Evolutionary conservation across 192 early-diverging fungal genomes (phyloP).

Genomic region (Irineochytrium annulatum): DNA sequence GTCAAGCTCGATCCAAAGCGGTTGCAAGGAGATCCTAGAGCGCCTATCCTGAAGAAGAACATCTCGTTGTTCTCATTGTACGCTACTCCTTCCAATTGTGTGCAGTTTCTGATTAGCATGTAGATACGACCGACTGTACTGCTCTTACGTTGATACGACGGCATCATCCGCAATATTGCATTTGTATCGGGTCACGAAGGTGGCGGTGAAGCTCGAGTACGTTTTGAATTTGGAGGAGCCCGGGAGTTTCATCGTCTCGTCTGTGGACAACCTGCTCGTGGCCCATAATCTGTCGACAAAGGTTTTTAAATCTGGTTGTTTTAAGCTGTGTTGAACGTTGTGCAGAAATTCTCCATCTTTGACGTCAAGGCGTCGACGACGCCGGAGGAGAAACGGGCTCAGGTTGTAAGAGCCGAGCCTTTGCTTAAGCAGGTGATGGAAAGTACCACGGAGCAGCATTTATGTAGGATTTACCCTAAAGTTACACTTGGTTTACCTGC

Average conservation of each 20-base stretch:
- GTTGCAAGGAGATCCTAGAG: neutral
- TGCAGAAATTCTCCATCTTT: too few relatives aligned
- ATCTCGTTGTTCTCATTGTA: conserved; percentile 12
- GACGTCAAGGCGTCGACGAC: conserved; percentile 1
- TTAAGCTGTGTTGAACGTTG: too few relatives aligned
- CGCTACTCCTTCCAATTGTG: neutral
- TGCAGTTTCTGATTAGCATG: neutral
- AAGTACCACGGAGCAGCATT: neutral
- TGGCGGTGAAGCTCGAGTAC: neutral
- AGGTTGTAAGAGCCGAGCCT: too few relatives aligned
- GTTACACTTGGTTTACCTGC: neutral
- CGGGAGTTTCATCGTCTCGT: neutral
- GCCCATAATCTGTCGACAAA: conserved; percentile 3
- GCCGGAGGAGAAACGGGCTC: neutral
- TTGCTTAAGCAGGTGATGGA: too few relatives aligned
- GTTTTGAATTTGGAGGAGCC: conserved; percentile 8
- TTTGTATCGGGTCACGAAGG: conserved; percentile 15
- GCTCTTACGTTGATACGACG: conserved; percentile 3
- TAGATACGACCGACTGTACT: conserved; percentile 19
- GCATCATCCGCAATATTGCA: neutral
- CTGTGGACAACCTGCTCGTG: conserved; percentile 16
- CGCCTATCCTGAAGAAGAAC: neutral
- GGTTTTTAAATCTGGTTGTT: too few relatives aligned
- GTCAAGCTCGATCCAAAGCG: too few relatives aligned
- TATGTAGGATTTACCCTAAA: neutral